A percentile compares a stretch with the other conserved stretches of the same genome.
Conservation (phyloP, 495 filamentous ascomycete genomes). For the Penicillium arizonense region DNA sequence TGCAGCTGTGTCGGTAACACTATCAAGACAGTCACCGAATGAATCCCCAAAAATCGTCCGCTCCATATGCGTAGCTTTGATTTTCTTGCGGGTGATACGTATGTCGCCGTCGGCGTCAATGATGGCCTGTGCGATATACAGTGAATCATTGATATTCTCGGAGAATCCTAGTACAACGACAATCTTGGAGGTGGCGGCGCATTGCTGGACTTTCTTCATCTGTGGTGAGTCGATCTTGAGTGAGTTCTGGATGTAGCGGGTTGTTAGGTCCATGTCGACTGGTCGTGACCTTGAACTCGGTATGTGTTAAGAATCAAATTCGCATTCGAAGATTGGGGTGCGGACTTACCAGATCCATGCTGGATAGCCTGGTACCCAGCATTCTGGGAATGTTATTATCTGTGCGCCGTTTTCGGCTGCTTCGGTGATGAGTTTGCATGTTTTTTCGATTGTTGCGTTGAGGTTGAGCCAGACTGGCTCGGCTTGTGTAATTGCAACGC, state of each 20-base stretch:
- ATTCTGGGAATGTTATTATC: conserved; percentile 53
- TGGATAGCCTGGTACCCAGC: conserved; percentile 57
- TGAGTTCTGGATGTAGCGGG: conserved; percentile 51
- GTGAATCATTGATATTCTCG: conserved; percentile 42
- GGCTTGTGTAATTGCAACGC: conserved; percentile 49
- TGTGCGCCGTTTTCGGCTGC: conserved; percentile 49
- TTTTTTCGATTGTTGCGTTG: conserved; percentile 45
- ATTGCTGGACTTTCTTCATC: conserved; percentile 42
- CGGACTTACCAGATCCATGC: conserved; percentile 53
- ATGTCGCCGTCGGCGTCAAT: conserved; percentile 48
- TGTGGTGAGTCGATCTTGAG: conserved; percentile 42
- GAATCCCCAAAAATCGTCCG: conserved; percentile 60
- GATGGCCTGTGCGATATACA: conserved; percentile 58
- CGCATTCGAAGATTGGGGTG: too few species aligned
- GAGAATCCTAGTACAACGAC: conserved; percentile 54
- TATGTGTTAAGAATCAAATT: conserved; percentile 3
- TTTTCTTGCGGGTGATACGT: conserved; percentile 46
- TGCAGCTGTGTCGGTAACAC: conserved; percentile 43
- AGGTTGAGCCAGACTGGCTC: conserved; percentile 58
- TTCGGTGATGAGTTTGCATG: conserved; percentile 49
- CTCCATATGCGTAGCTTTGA: conserved; percentile 65
- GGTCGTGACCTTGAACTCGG: conserved; percentile 34
- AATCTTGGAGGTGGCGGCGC: conserved; percentile 43
- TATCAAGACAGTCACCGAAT: conserved; percentile 35
- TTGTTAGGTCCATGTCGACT: conserved; percentile 41